Evolutionary conservation across 225 moss, liverwort and hornwort genomes (phyloP), one percentile per base, ranked within the genome.

Genomic region (Straminergon stramineum): DNA sequence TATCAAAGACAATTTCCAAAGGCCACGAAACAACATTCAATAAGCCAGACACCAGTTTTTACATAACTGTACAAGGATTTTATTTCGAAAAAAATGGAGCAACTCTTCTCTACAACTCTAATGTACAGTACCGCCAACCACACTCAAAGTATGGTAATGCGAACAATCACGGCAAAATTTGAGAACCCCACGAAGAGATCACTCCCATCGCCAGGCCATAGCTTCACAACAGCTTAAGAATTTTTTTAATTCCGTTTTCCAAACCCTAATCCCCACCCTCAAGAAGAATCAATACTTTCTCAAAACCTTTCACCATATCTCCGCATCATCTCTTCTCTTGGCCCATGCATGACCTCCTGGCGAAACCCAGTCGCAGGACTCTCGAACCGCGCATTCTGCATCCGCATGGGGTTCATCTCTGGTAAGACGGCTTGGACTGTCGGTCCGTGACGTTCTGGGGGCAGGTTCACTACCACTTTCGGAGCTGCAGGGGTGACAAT

Each of bases 381-480:
- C 28, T 86, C 86, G 34, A 84, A 94, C 17, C 93, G 93, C 17
- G 88, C 75, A 17, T 58, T 57, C 1, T 89, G 91, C 43, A 77
- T 12, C 16, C 71, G 56, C 15, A 81, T 60, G 28, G n/a, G 39
- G 5, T 81, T 30, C 14, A 1, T 2, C 5, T 52, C 83, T 22
- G 94, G 94, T 62, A 94, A 26, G 11, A 88, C 64, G 10, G 88
- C 88, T 37, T 73, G 73, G 17, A 88, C 88, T 24, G 89, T 67
- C 20, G 93, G 93, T 8, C 74, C 93, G 31, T 63, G 76, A 26
- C 17, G 28, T 30, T 87, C 82, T 56, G 75, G 51, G 10, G 94
- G 94, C 60, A 94, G 6, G 21, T 84, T 88, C n/a, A 94, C 92
- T 0, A 94, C 89, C 75, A 93, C 87, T 4, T 81, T 30, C 10